phyloP scores from a whole-genome alignment of 495 filamentous ascomycete genomes.

The Corynascus novoguineensis region DNA sequence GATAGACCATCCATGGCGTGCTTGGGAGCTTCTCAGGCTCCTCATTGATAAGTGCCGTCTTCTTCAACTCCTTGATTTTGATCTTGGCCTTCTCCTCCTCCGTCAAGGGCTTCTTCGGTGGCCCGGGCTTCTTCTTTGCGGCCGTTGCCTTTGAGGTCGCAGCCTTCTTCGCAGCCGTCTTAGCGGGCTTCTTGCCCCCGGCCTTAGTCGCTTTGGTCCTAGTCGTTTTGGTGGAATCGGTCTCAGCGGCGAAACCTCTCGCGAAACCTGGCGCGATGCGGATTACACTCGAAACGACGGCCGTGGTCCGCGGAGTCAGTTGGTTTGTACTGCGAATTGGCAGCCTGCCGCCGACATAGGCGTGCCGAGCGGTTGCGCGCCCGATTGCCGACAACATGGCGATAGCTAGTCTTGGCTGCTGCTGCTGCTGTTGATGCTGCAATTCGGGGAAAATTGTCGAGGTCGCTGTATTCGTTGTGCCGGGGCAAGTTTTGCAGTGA shows the following conservation, averaged over 20 bases:
- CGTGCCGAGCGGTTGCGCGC: constrained; percentile 22
- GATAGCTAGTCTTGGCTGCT: neutral
- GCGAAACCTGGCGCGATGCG: constrained; percentile 14
- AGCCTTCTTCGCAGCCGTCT: constrained; percentile 22
- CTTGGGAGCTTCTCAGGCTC: constrained; percentile 18
- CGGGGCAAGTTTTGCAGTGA: neutral
- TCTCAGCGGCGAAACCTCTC: constrained; percentile 28
- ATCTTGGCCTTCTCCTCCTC: constrained; percentile 13
- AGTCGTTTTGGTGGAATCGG: constrained; percentile 12
- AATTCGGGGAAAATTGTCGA: neutral
- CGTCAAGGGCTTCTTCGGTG: constrained; percentile 23
- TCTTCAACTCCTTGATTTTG: constrained; percentile 19
- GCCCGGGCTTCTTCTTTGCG: constrained; percentile 6
- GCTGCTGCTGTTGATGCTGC: neutral
- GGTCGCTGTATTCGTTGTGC: neutral
- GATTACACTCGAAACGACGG: constrained; percentile 8
- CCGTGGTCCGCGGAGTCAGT: neutral
- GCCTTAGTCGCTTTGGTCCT: neutral
- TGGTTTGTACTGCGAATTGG: constrained; percentile 1
- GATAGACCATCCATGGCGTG: constrained; percentile 20
- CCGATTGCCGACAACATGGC: constrained; percentile 31
- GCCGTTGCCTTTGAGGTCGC: constrained; percentile 12
- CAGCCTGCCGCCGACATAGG: constrained; percentile 13
- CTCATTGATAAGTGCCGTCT: constrained; percentile 27
- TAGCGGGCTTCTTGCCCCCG: constrained; percentile 1